Conservation (phyloP, 176 grass and related monocot species). For the Oryza brachyantha region DNA sequence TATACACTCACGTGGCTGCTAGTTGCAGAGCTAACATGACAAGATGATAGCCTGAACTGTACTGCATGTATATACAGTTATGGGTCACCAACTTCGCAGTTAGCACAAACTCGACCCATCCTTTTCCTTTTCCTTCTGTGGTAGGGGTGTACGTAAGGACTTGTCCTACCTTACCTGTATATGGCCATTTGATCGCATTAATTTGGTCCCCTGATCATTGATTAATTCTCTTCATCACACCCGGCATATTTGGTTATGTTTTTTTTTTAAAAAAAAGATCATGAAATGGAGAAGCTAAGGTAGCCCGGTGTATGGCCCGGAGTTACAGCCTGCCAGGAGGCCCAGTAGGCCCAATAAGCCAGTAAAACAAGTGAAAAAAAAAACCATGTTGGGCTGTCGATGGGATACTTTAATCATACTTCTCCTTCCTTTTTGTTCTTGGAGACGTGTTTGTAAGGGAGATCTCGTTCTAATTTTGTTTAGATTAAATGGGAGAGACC, state of each 20-base stretch:
- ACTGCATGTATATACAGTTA: background rate
- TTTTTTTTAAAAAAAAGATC: too few species aligned
- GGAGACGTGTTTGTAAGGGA: too few species aligned
- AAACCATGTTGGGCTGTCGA: too few species aligned
- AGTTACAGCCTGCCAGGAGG: too few species aligned
- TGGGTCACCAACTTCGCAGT: background rate
- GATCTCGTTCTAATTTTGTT: too few species aligned
- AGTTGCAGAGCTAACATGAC: background rate
- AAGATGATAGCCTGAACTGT: background rate
- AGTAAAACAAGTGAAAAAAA: too few species aligned
- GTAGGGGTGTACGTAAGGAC: background rate
- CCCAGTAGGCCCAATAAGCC: too few species aligned
- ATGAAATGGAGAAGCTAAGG: background rate
- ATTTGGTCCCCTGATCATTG: background rate
- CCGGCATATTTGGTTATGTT: background rate
- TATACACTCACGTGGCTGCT: background rate
- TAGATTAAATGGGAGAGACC: too few species aligned
- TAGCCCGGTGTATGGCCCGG: too few species aligned
- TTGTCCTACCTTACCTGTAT: background rate
- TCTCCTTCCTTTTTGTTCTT: too few species aligned
- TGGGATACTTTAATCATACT: too few species aligned
- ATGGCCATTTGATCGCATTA: background rate
- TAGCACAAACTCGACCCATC: background rate
- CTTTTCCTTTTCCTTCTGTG: background rate
- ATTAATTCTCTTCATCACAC: background rate